Conservation (phyloP, 306 rosid species). For the Lupinus albus region DNA sequence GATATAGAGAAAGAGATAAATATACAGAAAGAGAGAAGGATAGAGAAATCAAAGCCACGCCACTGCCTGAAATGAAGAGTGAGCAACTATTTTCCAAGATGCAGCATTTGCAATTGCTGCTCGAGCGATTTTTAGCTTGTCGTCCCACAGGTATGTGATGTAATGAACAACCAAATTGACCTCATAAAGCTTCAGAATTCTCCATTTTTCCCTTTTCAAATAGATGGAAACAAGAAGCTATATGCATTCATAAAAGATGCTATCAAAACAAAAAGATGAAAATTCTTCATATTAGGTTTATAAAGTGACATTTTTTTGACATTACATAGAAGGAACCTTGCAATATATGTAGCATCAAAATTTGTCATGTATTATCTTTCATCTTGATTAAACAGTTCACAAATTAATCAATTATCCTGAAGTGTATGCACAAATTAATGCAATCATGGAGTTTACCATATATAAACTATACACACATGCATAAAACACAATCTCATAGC, state of each 20-base stretch:
- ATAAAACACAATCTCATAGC: constrained; percentile 15
- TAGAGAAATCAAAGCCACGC: constrained; percentile 44
- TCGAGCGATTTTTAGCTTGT: constrained; percentile 78
- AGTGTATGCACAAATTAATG: neutral
- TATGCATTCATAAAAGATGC: neutral
- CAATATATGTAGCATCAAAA: neutral
- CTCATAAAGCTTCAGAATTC: neutral
- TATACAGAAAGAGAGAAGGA: constrained; percentile 1
- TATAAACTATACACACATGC: neutral
- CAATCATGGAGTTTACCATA: neutral
- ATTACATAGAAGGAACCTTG: neutral
- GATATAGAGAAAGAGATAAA: neutral
- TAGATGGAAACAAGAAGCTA: constrained; percentile 4
- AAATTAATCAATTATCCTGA: neutral
- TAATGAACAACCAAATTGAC: neutral
- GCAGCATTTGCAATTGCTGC: constrained; percentile 82
- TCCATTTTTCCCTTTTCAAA: neutral
- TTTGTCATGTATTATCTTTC: neutral
- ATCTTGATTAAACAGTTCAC: neutral
- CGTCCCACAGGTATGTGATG: constrained; percentile 81
- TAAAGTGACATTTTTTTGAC: neutral
- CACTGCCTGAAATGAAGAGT: constrained; percentile 54
- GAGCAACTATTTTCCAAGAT: constrained; percentile 65
- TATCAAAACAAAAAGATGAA: neutral
- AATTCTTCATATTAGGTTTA: neutral